Evolutionary conservation across 192 early-diverging fungal species (phyloP).

Genomic region (Coemansia reversa): DNA sequence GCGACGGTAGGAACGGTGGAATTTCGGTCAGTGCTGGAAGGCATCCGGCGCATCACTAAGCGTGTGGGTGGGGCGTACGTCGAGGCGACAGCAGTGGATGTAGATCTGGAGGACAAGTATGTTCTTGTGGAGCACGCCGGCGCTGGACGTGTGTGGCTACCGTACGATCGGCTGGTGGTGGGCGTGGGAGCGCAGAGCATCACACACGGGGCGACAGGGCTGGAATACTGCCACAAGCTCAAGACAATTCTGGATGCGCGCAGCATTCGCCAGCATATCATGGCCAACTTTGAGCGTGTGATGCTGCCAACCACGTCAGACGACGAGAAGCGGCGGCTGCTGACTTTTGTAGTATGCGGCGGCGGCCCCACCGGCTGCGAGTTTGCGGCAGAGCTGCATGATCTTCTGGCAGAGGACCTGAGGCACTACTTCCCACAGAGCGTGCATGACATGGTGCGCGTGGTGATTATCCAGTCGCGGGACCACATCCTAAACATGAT

Average conservation of each 20-base stretch:
- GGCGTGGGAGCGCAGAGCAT: slow-evolving; percentile 77
- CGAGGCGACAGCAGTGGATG: slow-evolving; percentile 80
- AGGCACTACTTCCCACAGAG: slow-evolving; percentile 68
- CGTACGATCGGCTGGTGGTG: slow-evolving; percentile 82
- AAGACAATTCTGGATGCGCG: slow-evolving; percentile 83
- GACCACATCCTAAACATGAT: slow-evolving; percentile 75
- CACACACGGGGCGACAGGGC: slow-evolving; percentile 77
- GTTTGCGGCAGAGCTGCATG: slow-evolving; percentile 73
- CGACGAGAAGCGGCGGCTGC: slow-evolving; percentile 61
- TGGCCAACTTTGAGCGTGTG: slow-evolving; percentile 81
- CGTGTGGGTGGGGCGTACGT: slow-evolving; percentile 73
- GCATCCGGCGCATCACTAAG: slow-evolving; percentile 87
- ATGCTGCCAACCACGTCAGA: slow-evolving; percentile 63
- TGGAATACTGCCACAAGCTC: slow-evolving; percentile 78
- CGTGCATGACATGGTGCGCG: slow-evolving; percentile 66
- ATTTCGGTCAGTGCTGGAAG: slow-evolving; percentile 81
- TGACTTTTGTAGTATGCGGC: slow-evolving; percentile 85
- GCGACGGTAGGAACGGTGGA: slow-evolving; percentile 89
- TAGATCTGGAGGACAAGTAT: slow-evolving; percentile 76
- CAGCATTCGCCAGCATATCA: slow-evolving; percentile 71
- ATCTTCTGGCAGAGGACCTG: slow-evolving; percentile 82
- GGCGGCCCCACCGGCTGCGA: slow-evolving; percentile 85
- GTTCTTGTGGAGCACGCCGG: slow-evolving; percentile 69
- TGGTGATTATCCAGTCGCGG: slow-evolving; percentile 80
- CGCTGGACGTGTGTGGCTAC: slow-evolving; percentile 60